These are phyloP conservation scores for Fusarium sp. DNA, from an alignment of 2,329 filamentous ascomycete species.

Conservation along the genomic window DNA sequence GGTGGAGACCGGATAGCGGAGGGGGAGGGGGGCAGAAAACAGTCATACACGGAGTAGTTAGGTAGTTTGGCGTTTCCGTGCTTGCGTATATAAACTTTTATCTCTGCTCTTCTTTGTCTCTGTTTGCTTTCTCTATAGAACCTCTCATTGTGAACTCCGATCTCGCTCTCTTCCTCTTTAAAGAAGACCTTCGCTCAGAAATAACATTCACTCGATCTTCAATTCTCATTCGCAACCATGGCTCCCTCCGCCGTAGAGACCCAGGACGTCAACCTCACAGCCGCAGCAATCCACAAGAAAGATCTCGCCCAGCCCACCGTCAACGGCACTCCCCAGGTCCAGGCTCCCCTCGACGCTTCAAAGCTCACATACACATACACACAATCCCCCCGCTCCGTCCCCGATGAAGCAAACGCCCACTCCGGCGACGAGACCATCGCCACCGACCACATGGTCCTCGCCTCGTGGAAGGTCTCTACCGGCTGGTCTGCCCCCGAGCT, in stretches of 20 bases:
- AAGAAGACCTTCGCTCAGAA: neutral
- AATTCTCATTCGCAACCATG: conserved; percentile 42
- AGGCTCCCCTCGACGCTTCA: conserved; percentile 69
- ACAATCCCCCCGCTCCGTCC: conserved; percentile 60
- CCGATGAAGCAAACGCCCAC: conserved; percentile 58
- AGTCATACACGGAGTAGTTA: neutral
- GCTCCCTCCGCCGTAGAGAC: conserved; percentile 58
- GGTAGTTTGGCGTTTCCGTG: neutral
- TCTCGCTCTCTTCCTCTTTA: neutral
- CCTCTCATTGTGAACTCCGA: neutral
- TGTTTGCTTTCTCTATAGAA: neutral
- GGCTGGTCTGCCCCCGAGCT: conserved; percentile 82
- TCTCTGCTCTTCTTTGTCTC: neutral
- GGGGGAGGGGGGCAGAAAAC: neutral
- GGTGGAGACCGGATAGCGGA: conserved; percentile 14
- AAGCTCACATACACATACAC: conserved; percentile 66
- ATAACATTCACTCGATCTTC: neutral
- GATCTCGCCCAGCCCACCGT: conserved; percentile 49
- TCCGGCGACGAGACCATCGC: conserved; percentile 63
- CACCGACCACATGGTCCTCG: conserved; percentile 91
- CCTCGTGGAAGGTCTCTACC: conserved; percentile 67
- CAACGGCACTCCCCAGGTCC: conserved; percentile 52
- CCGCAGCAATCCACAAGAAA: conserved; percentile 62
- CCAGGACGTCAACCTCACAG: conserved; percentile 62
- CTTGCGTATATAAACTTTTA: conserved; percentile 16